Conservation (phyloP, 2,329 filamentous ascomycete species). For the Aureobasidium uvarum region DNA sequence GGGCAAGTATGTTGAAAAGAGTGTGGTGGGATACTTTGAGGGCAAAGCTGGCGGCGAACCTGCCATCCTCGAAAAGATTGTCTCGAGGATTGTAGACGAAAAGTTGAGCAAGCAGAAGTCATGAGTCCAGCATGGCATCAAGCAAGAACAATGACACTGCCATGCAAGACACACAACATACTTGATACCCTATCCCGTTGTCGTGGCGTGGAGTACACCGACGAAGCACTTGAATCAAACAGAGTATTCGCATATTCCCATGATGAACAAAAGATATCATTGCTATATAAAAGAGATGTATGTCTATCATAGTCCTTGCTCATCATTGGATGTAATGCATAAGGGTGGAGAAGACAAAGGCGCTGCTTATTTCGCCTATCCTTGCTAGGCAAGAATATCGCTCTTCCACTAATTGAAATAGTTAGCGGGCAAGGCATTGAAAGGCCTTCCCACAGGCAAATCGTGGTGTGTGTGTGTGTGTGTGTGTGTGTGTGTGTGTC, state of each 20-base stretch:
- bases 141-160: no score
- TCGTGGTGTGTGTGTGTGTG: constrained; percentile 19
- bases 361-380: constrained; percentile 24
- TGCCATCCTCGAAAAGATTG: constrained; percentile 53
- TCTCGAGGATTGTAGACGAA: constrained; percentile 69
- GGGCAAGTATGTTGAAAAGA: constrained; percentile 86
- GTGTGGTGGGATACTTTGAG: constrained; percentile 74
- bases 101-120: constrained; percentile 54
- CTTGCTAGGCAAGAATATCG: background rate
- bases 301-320: constrained; percentile 23
- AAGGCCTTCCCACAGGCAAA: constrained; percentile 18
- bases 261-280: no score
- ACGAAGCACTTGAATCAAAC: no score
- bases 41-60: constrained; percentile 52
- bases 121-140: no score
- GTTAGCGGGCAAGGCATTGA: constrained; percentile 20
- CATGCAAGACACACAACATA: no score
- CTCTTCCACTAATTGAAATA: constrained; percentile 23
- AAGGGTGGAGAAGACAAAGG: constrained; percentile 24
- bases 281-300: background rate
- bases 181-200: no score
- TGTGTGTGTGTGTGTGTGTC: constrained; percentile 8
- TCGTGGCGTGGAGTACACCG: no score
- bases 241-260: no score
- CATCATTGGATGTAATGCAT: constrained; percentile 2